Base-by-base conservation (phyloP, 768 basidiomycete species). In the Arthromyces matolae region DNA sequence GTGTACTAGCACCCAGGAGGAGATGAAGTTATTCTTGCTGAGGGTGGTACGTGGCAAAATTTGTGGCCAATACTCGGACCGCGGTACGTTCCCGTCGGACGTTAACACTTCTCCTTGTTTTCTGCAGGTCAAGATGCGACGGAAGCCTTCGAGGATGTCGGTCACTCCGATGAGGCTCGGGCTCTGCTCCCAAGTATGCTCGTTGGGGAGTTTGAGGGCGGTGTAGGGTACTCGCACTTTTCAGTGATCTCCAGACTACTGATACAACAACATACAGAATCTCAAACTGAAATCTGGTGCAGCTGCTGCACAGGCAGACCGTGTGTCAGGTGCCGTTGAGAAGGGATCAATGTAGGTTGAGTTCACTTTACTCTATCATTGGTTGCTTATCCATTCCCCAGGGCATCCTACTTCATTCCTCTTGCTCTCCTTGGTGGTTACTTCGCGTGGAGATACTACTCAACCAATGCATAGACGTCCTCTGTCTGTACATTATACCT, bases 81-180 rank as follows among this genome's bases (percentile, higher is more conserved):
- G 36, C 35, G 44, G 22, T 49, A 33, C 28, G 28, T 19, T 42
- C 25, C 43, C 38, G 19, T 54, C 31, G 42, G 41, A 40, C 34
- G 29, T 51, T 52, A 45, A 58, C 33, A 37, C 36, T 33, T 52
- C 31, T 45, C 34, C 25, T 25, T n/a, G n/a, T 35, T 42, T 31
- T 54, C 8, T 52, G 16, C 68, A 94, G 93, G 89, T 59, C 85
- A 88, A 65, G 93, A 98, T 65, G 94, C 95, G 19, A 94, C 95
- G 27, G 96, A 97, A 62, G 93, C 96, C 5, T 99, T 99, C 62
- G 95, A 98, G 71, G 96, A 99, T 66, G 95, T 99, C 24, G 96
- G 96, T 24, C 96, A 98, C 78, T 97, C 94, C 1, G 95, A 98
- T 58, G 96, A 99, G 71, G 96, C 96, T 20, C 84, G 96, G 43